Base-by-base conservation (phyloP, 2,329 filamentous ascomycete genomes). In the Stagonosporopsis chrysanthemi region DNA sequence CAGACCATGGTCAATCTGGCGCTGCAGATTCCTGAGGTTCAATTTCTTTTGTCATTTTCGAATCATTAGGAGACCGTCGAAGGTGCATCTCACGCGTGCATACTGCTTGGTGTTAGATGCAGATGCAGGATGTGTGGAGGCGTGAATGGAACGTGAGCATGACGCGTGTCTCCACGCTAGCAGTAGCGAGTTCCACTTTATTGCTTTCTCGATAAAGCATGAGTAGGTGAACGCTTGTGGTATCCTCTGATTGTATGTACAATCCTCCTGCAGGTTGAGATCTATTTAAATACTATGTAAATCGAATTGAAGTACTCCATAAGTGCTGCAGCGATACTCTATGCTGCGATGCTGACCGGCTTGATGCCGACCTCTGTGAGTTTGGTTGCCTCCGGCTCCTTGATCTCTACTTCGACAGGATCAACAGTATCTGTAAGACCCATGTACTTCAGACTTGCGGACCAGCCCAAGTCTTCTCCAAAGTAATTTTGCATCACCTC, bases 401-500 rank as follows among this genome's bases (percentile, higher is more conserved):
- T 47, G 14, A 62, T 24, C 14, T 61, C 50, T 9, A 56, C 61
- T 22, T 65, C 64, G 2, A 56, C 58, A n/a, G 63, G 58, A 38
- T 74, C 70, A n/a, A 71, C 63, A 6, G 73, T 66, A 58, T 75
- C 73, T 0, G 73, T 74, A 50, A 75, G 47, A 2, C 66, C 64
- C 38, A 75, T 55, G 51, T 73, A 75, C 56, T 70, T 71, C 58
- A 75, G 28, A 43, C 69, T 74, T 4, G 65, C 64, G 3, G 76
- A 84, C 75, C 74, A 77, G 8, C 74, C 89, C 52, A 92, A 77
- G 68, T 92, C 89, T 48, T 89, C 81, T 17, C 85, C 83, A 72
- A 92, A 92, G 69, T 88, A 88, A 5, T 77, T 74, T 62, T 85
- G 73, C 80, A 87, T 82, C 12, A 89, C 80, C 46, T 90, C 86